Conservation (phyloP, 2,329 filamentous ascomycete species). For the Ophiobolus disseminans region DNA sequence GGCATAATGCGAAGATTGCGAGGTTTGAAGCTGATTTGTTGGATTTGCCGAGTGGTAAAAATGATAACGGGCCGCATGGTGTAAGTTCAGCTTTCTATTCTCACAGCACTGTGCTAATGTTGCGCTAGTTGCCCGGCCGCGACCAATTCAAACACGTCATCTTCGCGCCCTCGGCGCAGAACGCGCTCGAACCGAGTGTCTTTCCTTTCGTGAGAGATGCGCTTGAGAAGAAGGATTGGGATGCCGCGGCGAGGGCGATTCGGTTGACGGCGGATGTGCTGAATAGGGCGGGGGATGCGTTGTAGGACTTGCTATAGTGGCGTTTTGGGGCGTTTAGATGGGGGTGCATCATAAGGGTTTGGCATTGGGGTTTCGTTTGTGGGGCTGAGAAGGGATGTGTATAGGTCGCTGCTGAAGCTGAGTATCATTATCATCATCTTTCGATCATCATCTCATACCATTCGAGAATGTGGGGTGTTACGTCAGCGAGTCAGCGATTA, state of each 20-base stretch:
- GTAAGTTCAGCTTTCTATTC: slow-evolving; percentile 61
- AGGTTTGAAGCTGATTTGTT: slow-evolving; percentile 83
- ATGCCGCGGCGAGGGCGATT: slow-evolving; percentile 69
- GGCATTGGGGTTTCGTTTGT: neutral
- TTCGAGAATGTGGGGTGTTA: too few species aligned
- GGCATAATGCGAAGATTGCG: slow-evolving; percentile 80
- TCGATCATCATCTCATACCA: too few species aligned
- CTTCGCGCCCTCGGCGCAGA: slow-evolving; percentile 83
- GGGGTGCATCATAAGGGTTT: too few species aligned
- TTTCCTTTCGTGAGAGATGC: slow-evolving; percentile 89
- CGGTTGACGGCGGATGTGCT: slow-evolving; percentile 75
- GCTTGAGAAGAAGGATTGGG: slow-evolving; percentile 75
- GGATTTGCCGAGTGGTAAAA: slow-evolving; percentile 69
- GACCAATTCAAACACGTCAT: slow-evolving; percentile 94
- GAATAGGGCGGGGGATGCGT: slow-evolving; percentile 62
- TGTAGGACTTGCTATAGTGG: slow-evolving; percentile 31
- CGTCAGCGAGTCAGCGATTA: too few species aligned
- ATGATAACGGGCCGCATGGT: slow-evolving; percentile 56
- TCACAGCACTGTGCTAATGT: slow-evolving; percentile 10
- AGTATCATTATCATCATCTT: too few species aligned
- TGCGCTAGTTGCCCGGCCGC: slow-evolving; percentile 70
- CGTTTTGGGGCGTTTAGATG: neutral
- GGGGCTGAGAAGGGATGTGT: too few species aligned
- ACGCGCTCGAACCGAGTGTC: slow-evolving; percentile 66
- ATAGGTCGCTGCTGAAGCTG: too few species aligned